These are phyloP conservation scores for Acacia concinna DNA, from an alignment of 331 rosid genomes.

Conservation along the genomic window DNA sequence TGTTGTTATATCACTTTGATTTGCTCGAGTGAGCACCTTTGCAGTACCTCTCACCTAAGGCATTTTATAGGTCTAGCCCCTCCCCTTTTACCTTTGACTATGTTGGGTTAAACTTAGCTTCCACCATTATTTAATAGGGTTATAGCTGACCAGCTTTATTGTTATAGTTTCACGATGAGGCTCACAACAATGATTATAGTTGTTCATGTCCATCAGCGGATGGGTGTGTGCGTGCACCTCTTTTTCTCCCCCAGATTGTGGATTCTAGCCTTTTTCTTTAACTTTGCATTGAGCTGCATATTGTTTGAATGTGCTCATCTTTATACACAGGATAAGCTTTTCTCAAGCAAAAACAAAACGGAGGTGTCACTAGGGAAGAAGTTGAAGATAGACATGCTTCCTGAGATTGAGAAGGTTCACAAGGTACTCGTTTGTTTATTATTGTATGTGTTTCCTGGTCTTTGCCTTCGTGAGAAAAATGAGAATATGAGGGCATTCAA, in stretches of 20 bases:
- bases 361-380: conserved; percentile 87
- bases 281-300: conserved; percentile 14
- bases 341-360: conserved; percentile 79
- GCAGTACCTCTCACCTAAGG: neutral
- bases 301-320: conserved; percentile 39
- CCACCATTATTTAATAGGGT: conserved; percentile 19
- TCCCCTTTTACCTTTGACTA: neutral
- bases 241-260: neutral
- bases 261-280: neutral
- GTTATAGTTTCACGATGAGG: neutral
- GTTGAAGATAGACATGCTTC: conserved; percentile 93
- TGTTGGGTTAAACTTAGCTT: conserved; percentile 9
- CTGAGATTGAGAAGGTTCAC: conserved; percentile 96
- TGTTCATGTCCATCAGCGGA: neutral
- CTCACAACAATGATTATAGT: conserved; percentile 14
- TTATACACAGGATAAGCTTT: conserved; percentile 81
- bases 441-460: neutral
- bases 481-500: conserved; percentile 43
- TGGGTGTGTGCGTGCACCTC: neutral
- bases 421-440: conserved; percentile 55
- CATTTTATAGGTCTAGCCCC: neutral
- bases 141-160: neutral
- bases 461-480: conserved; percentile 16
- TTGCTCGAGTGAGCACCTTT: neutral
- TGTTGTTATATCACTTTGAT: neutral